These are phyloP conservation scores for Colletotrichum eremochloae DNA, from an alignment of 2,329 filamentous ascomycete species.

Conservation along the genomic window DNA sequence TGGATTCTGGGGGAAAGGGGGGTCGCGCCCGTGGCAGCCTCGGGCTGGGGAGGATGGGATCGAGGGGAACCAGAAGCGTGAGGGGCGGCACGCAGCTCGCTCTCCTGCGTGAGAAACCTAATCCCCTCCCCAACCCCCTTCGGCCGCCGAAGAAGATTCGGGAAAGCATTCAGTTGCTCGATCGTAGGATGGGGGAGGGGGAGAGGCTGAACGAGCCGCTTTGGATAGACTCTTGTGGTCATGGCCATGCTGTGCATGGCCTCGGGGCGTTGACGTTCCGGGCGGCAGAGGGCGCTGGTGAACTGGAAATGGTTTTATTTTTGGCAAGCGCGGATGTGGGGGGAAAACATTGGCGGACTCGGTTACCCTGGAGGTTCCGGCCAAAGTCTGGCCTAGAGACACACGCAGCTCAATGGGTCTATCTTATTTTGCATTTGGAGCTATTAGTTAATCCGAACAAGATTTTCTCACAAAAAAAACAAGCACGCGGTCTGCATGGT, in stretches of 20 bases:
- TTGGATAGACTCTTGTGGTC: slow-evolving; percentile 7
- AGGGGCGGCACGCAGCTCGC: slow-evolving; percentile 36
- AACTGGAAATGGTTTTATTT: slow-evolving; percentile 47
- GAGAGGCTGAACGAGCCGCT: slow-evolving; percentile 20
- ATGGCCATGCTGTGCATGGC: slow-evolving; percentile 34
- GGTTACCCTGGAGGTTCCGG: slow-evolving; percentile 49
- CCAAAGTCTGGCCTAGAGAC: slow-evolving; percentile 46
- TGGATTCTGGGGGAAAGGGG: slow-evolving; percentile 27
- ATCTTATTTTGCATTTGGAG: slow-evolving; percentile 49
- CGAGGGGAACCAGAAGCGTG: slow-evolving; percentile 4
- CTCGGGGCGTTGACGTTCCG: background rate
- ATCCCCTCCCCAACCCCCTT: background rate
- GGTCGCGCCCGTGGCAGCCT: slow-evolving; percentile 27
- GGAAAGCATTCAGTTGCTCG: slow-evolving; percentile 23
- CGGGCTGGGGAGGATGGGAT: slow-evolving; percentile 3
- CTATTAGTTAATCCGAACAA: slow-evolving; percentile 60
- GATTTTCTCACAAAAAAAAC: slow-evolving; percentile 38
- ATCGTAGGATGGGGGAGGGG: slow-evolving; percentile 6
- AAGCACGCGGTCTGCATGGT: background rate
- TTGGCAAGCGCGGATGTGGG: slow-evolving; percentile 39
- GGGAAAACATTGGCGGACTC: slow-evolving; percentile 10
- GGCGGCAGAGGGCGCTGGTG: slow-evolving; percentile 48
- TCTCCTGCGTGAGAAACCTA: slow-evolving; percentile 28
- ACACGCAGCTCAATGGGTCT: slow-evolving; percentile 56
- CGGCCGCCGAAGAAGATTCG: slow-evolving; percentile 9